phyloP scores from a whole-genome alignment of 805 yeast species.

The Starmera quercuum region DNA sequence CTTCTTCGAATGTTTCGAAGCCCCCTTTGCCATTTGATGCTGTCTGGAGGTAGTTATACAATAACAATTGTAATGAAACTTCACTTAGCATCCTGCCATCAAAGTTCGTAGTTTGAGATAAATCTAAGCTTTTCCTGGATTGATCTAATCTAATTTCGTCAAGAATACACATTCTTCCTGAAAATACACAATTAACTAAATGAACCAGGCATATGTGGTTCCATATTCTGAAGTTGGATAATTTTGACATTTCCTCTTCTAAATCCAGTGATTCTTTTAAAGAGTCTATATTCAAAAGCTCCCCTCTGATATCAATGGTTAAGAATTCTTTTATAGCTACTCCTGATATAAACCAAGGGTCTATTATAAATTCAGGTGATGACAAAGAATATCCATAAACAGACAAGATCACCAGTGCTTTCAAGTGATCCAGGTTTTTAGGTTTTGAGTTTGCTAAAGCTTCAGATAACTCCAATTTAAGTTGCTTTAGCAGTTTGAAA shows the following conservation, averaged over 20 bases:
- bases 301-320: conserved; percentile 34
- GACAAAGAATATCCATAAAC: conserved; percentile 59
- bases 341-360: conserved; percentile 65
- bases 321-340: conserved; percentile 57
- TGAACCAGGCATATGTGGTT: conserved; percentile 67
- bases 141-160: conserved; percentile 53
- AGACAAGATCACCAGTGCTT: conserved; percentile 57
- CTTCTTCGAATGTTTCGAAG: conserved; percentile 34
- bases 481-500: conserved; percentile 34
- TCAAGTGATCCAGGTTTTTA: conserved; percentile 50
- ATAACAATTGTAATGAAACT: conserved; percentile 48
- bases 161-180: conserved; percentile 57
- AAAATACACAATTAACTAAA: conserved; percentile 53
- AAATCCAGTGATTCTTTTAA: conserved; percentile 17
- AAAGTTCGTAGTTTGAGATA: conserved; percentile 60
- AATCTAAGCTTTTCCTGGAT: conserved; percentile 48
- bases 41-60: conserved; percentile 50
- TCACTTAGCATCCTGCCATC: conserved; percentile 83
- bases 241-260: conserved; percentile 38
- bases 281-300: conserved; percentile 9
- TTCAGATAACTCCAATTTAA: conserved; percentile 40
- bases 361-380: conserved; percentile 43
- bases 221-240: conserved; percentile 58
- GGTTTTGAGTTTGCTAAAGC: conserved; percentile 36
- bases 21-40: conserved; percentile 7